These are phyloP conservation scores for Rhizomucor pusillus DNA, from an alignment of 371 early-diverging fungal genomes.

Conservation along the genomic window DNA sequence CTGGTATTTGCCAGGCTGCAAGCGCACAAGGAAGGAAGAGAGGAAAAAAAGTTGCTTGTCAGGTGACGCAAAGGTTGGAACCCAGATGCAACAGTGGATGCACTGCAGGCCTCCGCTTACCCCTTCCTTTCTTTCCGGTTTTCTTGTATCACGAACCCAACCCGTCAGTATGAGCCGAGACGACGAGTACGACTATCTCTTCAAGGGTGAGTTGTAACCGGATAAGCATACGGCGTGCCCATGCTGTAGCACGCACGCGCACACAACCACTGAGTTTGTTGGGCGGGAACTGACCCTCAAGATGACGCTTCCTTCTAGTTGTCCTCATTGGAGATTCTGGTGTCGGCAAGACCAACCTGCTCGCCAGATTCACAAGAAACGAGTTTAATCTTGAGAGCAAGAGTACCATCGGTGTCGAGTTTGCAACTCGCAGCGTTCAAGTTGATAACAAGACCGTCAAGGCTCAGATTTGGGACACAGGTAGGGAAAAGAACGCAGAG, in stretches of 20 bases:
- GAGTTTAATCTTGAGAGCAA: constrained; percentile 98
- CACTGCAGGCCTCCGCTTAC: neutral
- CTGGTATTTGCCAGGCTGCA: too few relatives aligned
- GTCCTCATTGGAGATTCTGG: constrained; percentile 99
- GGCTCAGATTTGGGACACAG: constrained; percentile 98
- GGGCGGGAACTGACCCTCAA: neutral
- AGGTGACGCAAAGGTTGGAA: too few relatives aligned
- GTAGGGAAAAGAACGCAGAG: constrained; percentile 25
- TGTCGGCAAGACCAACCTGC: constrained; percentile 99
- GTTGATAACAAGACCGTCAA: constrained; percentile 97
- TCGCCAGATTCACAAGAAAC: constrained; percentile 96
- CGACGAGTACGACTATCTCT: constrained; percentile 96
- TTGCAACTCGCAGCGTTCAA: constrained; percentile 97
- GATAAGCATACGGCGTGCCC: too few relatives aligned
- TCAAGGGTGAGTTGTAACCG: constrained; percentile 77
- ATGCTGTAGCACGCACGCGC: too few relatives aligned
- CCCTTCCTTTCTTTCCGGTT: neutral
- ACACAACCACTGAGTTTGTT: too few relatives aligned
- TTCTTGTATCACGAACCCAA: neutral
- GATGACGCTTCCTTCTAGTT: constrained; percentile 54
- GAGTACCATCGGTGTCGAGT: constrained; percentile 99
- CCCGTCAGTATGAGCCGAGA: constrained; percentile 69
- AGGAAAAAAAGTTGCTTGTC: too few relatives aligned
- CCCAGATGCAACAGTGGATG: too few relatives aligned
- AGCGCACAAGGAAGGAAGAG: too few relatives aligned